Base-by-base conservation (phyloP, 305 asterid species). In the Ruellia speciosa region DNA sequence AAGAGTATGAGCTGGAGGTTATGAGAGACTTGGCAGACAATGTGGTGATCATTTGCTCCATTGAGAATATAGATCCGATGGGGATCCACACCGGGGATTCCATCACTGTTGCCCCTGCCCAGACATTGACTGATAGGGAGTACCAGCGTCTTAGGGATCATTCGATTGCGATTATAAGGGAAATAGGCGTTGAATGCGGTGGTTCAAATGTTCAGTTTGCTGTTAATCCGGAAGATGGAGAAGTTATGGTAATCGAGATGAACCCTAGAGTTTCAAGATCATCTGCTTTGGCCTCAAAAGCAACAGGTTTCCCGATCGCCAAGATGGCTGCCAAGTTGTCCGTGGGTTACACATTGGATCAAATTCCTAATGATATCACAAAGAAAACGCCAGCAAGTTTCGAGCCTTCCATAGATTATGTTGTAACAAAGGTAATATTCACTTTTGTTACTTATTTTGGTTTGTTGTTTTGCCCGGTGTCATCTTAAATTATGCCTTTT, bases 141-240 rank as follows among this genome's bases (percentile, higher is more conserved):
- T 92, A 92, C 69, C 99, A 92, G 69, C 74, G 97, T 2, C 88
- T 92, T 19, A 84, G 99, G 79, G 99, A 92, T 71, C 86, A 92
- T 70, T 86, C 97, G 18, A 75, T 92, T 65, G 97, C 99, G 54
- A 92, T 92, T 66, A 92, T 92, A 51, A 84, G 99, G 79, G 99
- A 92, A 74, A 88, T 92, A 9, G 99, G 97, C 67, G 99, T 92
- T 64, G 99, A 92, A 55, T 92, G 99, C 57, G 96, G 99, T 54
- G 99, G 99, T 63, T 92, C 97, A n/a, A 92, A 92, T 66, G 94
- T 82, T 58, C 99, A 92, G 62, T 92, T 92, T 81, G 97, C 99
- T 17, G 82, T 88, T 52, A 92, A 88, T 68, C 97, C 99, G 17
- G 62, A 31, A 20, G 95, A 92, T 72, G 99, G 99, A 10, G 99